Conservation (phyloP, 208 protist genomes). For the Crithidia bombi region DNA sequence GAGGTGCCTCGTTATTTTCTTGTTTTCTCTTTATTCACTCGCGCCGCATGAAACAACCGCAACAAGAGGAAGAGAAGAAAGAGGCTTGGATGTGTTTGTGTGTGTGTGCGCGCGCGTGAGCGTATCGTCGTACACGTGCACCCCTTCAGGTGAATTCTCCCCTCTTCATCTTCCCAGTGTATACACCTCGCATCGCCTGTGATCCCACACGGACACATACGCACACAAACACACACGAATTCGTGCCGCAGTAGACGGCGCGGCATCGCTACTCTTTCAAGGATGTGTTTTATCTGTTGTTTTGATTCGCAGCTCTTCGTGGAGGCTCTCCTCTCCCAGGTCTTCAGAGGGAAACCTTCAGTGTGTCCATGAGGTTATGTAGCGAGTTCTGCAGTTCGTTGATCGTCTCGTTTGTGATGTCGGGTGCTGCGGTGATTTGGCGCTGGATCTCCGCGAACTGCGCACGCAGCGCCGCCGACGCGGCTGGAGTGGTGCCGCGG, state of each 20-base stretch:
- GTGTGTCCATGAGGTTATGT: constrained; percentile 30
- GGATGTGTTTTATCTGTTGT: not conserved
- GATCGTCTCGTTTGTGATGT: constrained; percentile 35
- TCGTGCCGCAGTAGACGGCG: no score
- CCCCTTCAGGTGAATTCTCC: no score
- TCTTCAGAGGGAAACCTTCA: constrained; percentile 23
- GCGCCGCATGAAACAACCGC: no score
- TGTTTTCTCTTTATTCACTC: no score
- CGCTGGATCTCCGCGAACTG: constrained; percentile 37
- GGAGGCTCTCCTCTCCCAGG: no score
- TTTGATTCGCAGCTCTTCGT: not conserved
- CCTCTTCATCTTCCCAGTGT: not conserved
- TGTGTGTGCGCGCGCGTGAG: not conserved
- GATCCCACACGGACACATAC: not conserved
- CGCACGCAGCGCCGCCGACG: constrained; percentile 24
- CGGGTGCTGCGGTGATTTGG: constrained; percentile 7
- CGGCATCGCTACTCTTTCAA: no score
- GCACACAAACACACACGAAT: no score
- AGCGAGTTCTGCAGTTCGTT: constrained; percentile 29
- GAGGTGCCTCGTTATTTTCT: no score
- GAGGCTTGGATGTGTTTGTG: not conserved
- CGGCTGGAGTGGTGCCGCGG: constrained; percentile 21
- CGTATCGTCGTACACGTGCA: not conserved
- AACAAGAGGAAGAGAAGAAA: not conserved
- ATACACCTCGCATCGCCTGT: not conserved